Evolutionary conservation across 2,329 filamentous ascomycete genomes (phyloP), one percentile per base, ranked within the genome.

Genomic region (Penicillium rolfsii): DNA sequence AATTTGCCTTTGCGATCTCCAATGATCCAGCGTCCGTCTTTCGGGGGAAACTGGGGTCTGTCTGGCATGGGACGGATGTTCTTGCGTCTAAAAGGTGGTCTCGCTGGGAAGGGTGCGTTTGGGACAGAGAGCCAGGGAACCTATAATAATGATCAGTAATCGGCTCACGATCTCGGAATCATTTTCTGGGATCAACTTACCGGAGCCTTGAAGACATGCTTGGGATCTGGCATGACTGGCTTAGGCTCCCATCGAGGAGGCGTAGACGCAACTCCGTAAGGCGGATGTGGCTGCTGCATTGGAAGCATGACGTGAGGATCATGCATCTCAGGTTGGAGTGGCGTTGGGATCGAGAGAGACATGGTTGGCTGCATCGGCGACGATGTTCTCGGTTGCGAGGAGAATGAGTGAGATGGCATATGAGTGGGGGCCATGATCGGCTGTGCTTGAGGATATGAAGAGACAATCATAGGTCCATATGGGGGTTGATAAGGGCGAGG

Each of bases 121-220:
- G 83, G 80, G 30, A 83, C 80, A 12, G 85, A 88, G 36, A 85
- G 79, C 86, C 86, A 88, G 11, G 86, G 86, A 22, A 88, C 75
- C 81, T 84, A 64, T 30, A 60, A 45, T 8, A 43, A 54, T 7
- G 49, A 56, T 72, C 55, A 71, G 63, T 41, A 40, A 2, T 19
- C 16, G 48, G 26, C 24, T 24, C 22, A 7, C 12, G 48, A 16
- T 30, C 14, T 11, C 9, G 45, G 48, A 28, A 30, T 55, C 46
- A 12, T 7, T 40, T 40, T 41, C 19, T 28, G 9, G 35, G 30
- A 35, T 19, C 5, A 36, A 71, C 79, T 75, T 73, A 82, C 81
- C 12, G 79, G 77, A 60, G 84, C 81, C 62, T 80, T 79, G 70
- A 81, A 86, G 1, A 82, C 68, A 16, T 73, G 67, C 48, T 72